Evolutionary conservation across 176 grass and related monocot genomes (phyloP), one percentile per base, ranked within the genome.

Genomic region (Zoysia japonica): DNA sequence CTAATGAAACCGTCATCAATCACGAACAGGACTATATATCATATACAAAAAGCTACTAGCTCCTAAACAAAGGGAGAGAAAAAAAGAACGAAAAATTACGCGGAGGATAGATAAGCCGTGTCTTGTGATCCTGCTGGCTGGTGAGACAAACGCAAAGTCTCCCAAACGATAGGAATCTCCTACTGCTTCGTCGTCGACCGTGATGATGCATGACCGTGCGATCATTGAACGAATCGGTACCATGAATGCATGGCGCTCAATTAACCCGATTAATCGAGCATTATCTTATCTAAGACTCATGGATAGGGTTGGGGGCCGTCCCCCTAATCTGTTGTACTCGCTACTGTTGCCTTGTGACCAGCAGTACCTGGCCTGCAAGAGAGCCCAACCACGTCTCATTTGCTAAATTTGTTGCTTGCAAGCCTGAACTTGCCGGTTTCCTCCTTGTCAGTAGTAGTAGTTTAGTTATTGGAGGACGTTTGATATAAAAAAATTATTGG

Each of bases 251-350:
- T 42, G 37, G 16, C 77, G 54, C 78, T 51, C 82, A 9, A 28
- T 68, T 68, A 76, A 47, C 51, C 4, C 9, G 44, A 41, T 50
- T 77, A 84, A 84, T 77, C 64, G 61, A 54, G 47, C 65, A 62
- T 67, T 75, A 74, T 67, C 70, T 74, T 83, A 36, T 55, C 19
- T 36, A 56, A 47, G 35, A 11, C 59, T 43, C 50, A 65, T 28
- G 63, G 76, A 79, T 79, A 67, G 76, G 63, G 48, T 79, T 79
- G 67, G 48, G 38, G 49, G 3, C 76, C 76, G 38, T 62, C 76
- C 9, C 9, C 63, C 47, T 79, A 79, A 67, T 79, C 63, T 79
- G 35, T 16, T 8, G 63, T 66, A 55, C 76, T 79, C 52, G 40
- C 64, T 61, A 76, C 72, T 68, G 52, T 76, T 76, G 51, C 50